Percentiles rank a stretch among this genome's conserved stretches.
These are phyloP conservation scores for Pochonia chlamydosporia DNA, from an alignment of 2,329 filamentous ascomycete genomes.

Conservation along the genomic window DNA sequence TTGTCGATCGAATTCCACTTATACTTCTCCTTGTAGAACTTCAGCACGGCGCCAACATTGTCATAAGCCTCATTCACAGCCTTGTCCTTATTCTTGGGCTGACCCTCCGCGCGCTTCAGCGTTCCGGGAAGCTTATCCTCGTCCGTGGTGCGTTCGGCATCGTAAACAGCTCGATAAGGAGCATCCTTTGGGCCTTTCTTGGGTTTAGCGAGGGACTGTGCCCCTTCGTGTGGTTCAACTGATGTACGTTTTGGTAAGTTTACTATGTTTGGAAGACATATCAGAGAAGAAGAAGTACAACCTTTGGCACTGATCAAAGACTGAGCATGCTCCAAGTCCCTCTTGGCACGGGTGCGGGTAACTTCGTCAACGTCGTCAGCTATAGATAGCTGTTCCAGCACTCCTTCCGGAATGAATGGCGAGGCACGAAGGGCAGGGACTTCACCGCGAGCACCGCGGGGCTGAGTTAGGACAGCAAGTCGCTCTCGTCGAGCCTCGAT, in stretches of 20 bases:
- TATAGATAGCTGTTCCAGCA: slow-evolving; percentile 33
- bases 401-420: slow-evolving; percentile 32
- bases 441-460: slow-evolving; percentile 19
- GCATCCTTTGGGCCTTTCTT: slow-evolving; percentile 16
- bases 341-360: slow-evolving; percentile 29
- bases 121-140: slow-evolving; percentile 36
- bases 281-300: slow-evolving; percentile 1
- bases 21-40: slow-evolving; percentile 45
- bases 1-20: slow-evolving; percentile 47
- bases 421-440: slow-evolving; percentile 7
- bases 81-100: slow-evolving; percentile 32
- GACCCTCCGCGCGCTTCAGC: slow-evolving; percentile 36
- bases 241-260: slow-evolving; percentile 2
- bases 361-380: slow-evolving; percentile 32
- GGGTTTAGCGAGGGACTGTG: slow-evolving; percentile 1
- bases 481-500: slow-evolving; percentile 26
- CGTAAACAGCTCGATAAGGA: slow-evolving; percentile 37
- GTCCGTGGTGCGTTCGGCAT: slow-evolving; percentile 31
- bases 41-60: slow-evolving; percentile 41
- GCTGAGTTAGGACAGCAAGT: slow-evolving; percentile 26
- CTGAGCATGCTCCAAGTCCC: slow-evolving; percentile 33
- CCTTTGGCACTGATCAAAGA: slow-evolving; percentile 21
- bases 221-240: slow-evolving; percentile 11
- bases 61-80: slow-evolving; percentile 44
- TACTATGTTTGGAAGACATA: background rate